Base-by-base conservation (phyloP, 805 yeast genomes). In the Saccharomyces eubayanus region DNA sequence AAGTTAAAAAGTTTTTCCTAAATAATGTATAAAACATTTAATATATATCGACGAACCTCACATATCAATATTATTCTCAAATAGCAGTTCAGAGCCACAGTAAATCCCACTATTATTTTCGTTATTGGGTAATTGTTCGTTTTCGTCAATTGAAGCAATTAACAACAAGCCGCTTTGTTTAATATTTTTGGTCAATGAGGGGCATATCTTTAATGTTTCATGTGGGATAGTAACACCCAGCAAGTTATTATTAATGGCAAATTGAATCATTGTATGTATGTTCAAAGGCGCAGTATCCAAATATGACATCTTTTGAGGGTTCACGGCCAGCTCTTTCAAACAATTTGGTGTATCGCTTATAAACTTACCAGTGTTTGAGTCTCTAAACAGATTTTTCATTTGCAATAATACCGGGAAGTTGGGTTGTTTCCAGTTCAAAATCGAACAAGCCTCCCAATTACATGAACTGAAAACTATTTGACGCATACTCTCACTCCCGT, bases 401-500 rank as follows among this genome's bases (percentile, higher is more conserved):
- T 84, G 81, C 71, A 88, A 87, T 59, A 94, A 83, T 0, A 94
- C 98, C 0, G 99, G 97, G 71, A 86, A 94, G 68, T 92, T 92
- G 12, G 99, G 98, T 71, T 94, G 99, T 70, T 94, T 94, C 99
- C 99, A 94, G 71, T 94, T 94, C 61, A 94, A 72, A 48, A 89
- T 87, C 10, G 96, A 89, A 71, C 98, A 94, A n/a, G 90, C 89
- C 48, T 83, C 81, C 31, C 96, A 87, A 69, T 90, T 89, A 53
- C 87, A 81, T 0, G 97, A 89, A 11, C 96, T 82, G 69, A 94
- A 88, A 9, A 92, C 83, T 46, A 94, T 73, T 0, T 95, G 83
- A 55, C 96, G 75, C 21, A 80, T 51, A 10, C 41, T 68, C 27
- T 68, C 64, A n/a, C 24, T 36, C 20, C 69, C 66, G 40, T 67